These are phyloP conservation scores for Coemansia sp. DNA, from an alignment of 192 early-diverging fungal species.

Conservation along the genomic window DNA sequence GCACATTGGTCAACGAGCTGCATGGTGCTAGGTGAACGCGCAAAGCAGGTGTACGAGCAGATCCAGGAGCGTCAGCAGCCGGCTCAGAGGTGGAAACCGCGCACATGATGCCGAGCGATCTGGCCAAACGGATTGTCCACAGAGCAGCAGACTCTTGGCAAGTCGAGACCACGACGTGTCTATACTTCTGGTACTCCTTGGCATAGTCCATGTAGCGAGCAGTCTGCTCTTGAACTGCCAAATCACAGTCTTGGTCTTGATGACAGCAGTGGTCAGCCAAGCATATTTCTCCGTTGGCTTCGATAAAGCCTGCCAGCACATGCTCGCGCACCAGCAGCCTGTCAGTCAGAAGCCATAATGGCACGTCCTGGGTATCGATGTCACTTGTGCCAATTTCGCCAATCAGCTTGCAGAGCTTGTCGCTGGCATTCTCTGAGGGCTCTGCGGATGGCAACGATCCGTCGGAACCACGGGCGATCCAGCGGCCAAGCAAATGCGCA, in stretches of 20 bases:
- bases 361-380: background rate
- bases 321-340: conserved; percentile 17
- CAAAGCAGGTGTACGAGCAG: background rate
- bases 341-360: conserved; percentile 20
- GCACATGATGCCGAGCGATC: conserved; percentile 3
- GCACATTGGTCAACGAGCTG: conserved; percentile 29
- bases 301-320: conserved; percentile 21
- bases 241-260: background rate
- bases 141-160: background rate
- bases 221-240: background rate
- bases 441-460: background rate
- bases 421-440: background rate
- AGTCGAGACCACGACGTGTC: background rate
- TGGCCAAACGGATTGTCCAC: background rate
- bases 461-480: background rate
- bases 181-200: background rate
- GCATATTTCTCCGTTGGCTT: background rate
- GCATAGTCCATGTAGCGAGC: background rate
- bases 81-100: background rate
- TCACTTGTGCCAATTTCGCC: background rate
- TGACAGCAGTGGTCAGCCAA: background rate
- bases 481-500: background rate
- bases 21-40: conserved; percentile 7
- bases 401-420: background rate
- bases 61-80: background rate